Conservation (phyloP, 495 filamentous ascomycete species). For the Podospora comata region DNA sequence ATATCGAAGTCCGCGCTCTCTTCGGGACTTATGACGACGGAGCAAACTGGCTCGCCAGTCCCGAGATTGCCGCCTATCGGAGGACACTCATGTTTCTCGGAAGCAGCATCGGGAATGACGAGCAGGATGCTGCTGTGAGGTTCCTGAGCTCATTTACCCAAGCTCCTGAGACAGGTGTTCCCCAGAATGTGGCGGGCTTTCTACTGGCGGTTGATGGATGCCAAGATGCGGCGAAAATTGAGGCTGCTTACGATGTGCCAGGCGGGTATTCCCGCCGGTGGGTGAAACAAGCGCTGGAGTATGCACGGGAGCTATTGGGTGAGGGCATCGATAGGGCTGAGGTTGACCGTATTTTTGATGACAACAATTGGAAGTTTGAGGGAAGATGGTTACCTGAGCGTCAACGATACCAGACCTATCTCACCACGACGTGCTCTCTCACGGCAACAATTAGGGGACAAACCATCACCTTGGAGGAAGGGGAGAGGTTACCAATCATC, state of each 20-base stretch:
- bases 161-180: conserved; percentile 3
- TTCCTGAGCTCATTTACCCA: conserved; percentile 8
- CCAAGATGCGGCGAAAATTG: conserved; percentile 9
- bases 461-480: conserved; percentile 6
- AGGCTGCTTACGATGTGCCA: conserved; percentile 15
- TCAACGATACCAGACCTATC: conserved; percentile 18
- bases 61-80: conserved; percentile 4
- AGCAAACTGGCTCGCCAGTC: conserved; percentile 10
- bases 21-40: conserved; percentile 21
- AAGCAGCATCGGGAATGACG: conserved; percentile 19
- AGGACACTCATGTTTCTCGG: conserved; percentile 18
- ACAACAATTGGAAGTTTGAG: conserved; percentile 17
- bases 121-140: conserved; percentile 9
- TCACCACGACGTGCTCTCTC: conserved; percentile 1
- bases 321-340: neutral
- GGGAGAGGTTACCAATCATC: conserved; percentile 13
- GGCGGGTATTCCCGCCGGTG: conserved; percentile 13
- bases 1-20: conserved; percentile 14
- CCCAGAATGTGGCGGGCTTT: conserved; percentile 17
- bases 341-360: conserved; percentile 7
- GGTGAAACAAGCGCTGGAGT: conserved; percentile 15
- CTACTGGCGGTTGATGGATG: conserved; percentile 18
- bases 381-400: conserved; percentile 13
- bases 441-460: conserved; percentile 4
- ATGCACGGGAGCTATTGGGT: conserved; percentile 10